Percentiles rank a stretch among this genome's conserved stretches.
phyloP scores from a whole-genome alignment of 352 stramenopile species.

The Globisporangium sylvaticum region DNA sequence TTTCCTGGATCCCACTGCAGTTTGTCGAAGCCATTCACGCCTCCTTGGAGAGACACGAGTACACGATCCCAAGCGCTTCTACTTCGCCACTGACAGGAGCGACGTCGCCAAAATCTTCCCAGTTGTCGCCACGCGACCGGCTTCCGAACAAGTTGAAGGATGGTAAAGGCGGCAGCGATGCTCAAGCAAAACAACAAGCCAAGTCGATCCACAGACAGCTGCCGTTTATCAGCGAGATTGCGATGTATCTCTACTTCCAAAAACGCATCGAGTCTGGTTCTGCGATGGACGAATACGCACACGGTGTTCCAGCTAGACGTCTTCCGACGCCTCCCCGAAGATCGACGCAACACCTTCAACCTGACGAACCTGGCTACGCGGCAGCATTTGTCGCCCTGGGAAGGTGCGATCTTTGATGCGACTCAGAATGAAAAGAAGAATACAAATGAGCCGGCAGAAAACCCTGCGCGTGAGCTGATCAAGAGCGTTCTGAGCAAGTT shows the following conservation, averaged over 20 bases:
- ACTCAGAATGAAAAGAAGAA: neutral
- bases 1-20: slow-evolving; percentile 48
- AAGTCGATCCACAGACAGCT: neutral
- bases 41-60: slow-evolving; percentile 37
- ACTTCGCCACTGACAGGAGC: neutral
- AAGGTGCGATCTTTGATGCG: slow-evolving; percentile 33
- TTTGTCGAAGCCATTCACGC: slow-evolving; percentile 37
- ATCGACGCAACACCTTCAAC: neutral
- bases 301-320: slow-evolving; percentile 49
- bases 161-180: neutral
- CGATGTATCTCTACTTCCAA: slow-evolving; percentile 42
- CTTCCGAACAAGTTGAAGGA: neutral
- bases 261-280: slow-evolving; percentile 25
- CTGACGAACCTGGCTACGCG: neutral
- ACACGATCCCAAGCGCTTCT: slow-evolving; percentile 21
- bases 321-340: slow-evolving; percentile 29
- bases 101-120: neutral
- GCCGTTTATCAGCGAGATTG: slow-evolving; percentile 28
- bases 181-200: slow-evolving; percentile 2
- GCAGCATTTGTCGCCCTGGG: slow-evolving; percentile 25
- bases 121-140: neutral
- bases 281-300: slow-evolving; percentile 37
- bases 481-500: slow-evolving; percentile 18
- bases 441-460: neutral
- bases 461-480: slow-evolving; percentile 23